Base-by-base conservation (phyloP, 768 basidiomycete genomes). In the Leucocoprinus sp. region DNA sequence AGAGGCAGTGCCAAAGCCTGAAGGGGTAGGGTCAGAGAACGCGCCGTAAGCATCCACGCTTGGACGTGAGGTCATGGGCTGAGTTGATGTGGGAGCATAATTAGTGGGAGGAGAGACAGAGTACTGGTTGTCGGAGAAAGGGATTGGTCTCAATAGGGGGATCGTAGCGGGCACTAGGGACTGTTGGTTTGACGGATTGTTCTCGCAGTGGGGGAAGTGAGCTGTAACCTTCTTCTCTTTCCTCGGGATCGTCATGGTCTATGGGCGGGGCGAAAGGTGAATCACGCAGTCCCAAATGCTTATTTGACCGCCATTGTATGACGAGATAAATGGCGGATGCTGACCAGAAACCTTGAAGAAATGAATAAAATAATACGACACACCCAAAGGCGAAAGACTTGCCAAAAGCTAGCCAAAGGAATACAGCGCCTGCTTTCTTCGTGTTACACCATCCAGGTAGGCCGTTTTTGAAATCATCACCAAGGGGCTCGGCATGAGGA, bases 1-100 rank as follows among this genome's bases (percentile, higher is more conserved):
- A 2, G 67, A 60, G 9, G 65, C 62, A 9, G 63, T 64, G 37
- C 70, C 76, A 53, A 82, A 91, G 18, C 85, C 89, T 46, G 70
- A 77, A 1, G 91, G 89, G 0, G 88, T 76, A 31, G 89, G 87
- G 56, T 93, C 91, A 0, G 82, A 84, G 65, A 93, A 95, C 19
- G 90, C 91, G 37, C 91, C 92, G 55, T 93, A 93, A 12, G 80
- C 79, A 54, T 93, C 92, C 65, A 93, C 78, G 52, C 84, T 89
- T 6, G 76, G 80, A 29, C 85, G 72, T 8, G 72, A 69, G 1
- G 62, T 59, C 11, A 60, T 34, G 23, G 57, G 50, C 27, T 58
- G 53, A 51, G 56, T 47, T 47, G 56, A 43, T 50, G 64, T 48
- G 49, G 61, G 67, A 27, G 67, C 54, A 45, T 61, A 62, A 17